These are phyloP conservation scores for Arxiozyma telluris DNA, from an alignment of 1,139 yeast species.

Conservation along the genomic window DNA sequence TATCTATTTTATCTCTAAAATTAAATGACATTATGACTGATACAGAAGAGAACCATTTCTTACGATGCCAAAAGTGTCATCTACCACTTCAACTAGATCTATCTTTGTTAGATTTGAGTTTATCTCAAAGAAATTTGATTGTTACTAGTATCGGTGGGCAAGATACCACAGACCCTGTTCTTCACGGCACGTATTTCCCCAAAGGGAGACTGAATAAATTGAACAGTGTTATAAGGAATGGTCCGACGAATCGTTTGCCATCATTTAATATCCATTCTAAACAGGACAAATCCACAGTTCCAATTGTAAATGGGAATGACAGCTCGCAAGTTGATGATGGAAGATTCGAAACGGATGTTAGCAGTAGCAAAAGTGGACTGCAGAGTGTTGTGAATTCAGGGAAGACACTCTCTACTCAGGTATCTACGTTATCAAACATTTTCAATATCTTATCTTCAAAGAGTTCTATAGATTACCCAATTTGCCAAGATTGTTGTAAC, in stretches of 20 bases:
- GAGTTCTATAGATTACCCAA: slow-evolving; percentile 78
- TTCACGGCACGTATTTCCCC: slow-evolving; percentile 15
- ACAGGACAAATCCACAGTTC: background rate
- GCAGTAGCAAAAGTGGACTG: background rate
- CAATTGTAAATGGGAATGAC: background rate
- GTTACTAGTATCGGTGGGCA: slow-evolving; percentile 16
- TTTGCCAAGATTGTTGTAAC: slow-evolving; percentile 79
- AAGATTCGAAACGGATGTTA: background rate
- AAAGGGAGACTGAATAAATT: slow-evolving; percentile 31
- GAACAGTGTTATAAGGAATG: slow-evolving; percentile 19
- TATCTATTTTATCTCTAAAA: background rate
- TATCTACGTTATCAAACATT: slow-evolving; percentile 47
- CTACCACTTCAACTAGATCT: slow-evolving; percentile 49
- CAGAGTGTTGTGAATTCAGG: background rate
- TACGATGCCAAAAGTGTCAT: slow-evolving; percentile 49
- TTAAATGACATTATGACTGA: background rate
- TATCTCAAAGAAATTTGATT: slow-evolving; percentile 45
- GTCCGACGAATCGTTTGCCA: slow-evolving; percentile 8
- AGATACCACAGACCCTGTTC: background rate
- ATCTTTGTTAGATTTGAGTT: slow-evolving; percentile 43
- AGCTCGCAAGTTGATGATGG: background rate
- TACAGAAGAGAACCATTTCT: background rate
- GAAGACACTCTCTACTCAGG: slow-evolving; percentile 35
- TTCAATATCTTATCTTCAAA: slow-evolving; percentile 58
- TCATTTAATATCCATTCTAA: background rate